Percentiles rank a stretch among this genome's conserved stretches.
phyloP scores from a whole-genome alignment of 768 basidiomycete genomes.

The Termitomyces eurrhizus region DNA sequence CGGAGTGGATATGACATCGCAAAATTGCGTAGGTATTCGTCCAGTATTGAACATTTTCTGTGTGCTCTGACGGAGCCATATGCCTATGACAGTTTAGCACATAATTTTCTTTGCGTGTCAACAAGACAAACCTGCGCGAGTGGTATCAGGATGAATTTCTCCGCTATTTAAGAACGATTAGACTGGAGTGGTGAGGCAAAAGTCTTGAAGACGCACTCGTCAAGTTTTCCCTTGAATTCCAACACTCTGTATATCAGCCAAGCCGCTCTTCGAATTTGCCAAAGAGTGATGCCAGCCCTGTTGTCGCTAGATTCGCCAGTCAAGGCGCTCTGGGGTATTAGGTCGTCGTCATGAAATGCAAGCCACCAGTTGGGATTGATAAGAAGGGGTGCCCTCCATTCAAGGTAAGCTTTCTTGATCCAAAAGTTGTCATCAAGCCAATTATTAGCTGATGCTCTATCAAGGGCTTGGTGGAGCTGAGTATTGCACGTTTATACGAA shows the following conservation, averaged over 20 bases:
- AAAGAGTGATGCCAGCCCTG: constrained; percentile 54
- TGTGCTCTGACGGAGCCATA: constrained; percentile 61
- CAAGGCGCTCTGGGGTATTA: constrained; percentile 45
- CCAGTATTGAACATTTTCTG: constrained; percentile 71
- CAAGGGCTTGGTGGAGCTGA: constrained; percentile 55
- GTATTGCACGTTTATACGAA: constrained; percentile 11
- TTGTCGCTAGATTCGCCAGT: constrained; percentile 34
- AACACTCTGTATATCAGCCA: constrained; percentile 74
- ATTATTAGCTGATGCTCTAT: constrained; percentile 79
- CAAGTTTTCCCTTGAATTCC: constrained; percentile 65
- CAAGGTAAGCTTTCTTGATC: constrained; percentile 83
- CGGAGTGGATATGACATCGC: constrained; percentile 58
- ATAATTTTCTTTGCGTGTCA: not conserved
- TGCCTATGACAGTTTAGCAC: constrained; percentile 29
- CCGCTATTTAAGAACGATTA: constrained; percentile 40
- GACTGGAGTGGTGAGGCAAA: not conserved
- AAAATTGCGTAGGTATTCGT: constrained; percentile 65
- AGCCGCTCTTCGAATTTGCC: constrained; percentile 84
- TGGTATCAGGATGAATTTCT: constrained; percentile 65
- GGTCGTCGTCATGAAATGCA: constrained; percentile 70
- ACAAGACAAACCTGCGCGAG: constrained; percentile 54
- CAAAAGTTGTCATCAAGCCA: constrained; percentile 96
- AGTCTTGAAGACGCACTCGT: constrained; percentile 38
- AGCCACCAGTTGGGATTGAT: constrained; percentile 98
- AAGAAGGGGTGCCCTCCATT: constrained; percentile 80